These are phyloP conservation scores for Diutina scorzettiae DNA, from an alignment of 1,139 yeast species.

Conservation along the genomic window DNA sequence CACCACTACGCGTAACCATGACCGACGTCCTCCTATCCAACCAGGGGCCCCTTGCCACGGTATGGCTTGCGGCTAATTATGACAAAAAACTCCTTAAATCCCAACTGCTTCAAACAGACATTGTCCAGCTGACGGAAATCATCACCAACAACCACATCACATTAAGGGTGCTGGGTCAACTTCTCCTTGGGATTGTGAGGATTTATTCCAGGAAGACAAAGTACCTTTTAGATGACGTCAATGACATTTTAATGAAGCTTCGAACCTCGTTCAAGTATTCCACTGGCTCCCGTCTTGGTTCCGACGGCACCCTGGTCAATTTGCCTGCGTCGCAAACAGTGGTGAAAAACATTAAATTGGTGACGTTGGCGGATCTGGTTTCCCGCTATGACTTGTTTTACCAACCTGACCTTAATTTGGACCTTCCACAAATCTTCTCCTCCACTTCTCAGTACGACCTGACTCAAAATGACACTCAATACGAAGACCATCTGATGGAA, in stretches of 20 bases:
- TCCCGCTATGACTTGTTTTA: slow-evolving; percentile 65
- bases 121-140: slow-evolving; percentile 53
- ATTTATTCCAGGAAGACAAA: slow-evolving; percentile 83
- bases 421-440: slow-evolving; percentile 18
- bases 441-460: slow-evolving; percentile 6
- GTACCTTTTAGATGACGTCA: slow-evolving; percentile 74
- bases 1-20: neutral
- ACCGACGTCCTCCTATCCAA: neutral
- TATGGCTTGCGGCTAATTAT: slow-evolving; percentile 89
- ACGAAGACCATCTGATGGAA: slow-evolving; percentile 44
- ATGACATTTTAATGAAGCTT: slow-evolving; percentile 62
- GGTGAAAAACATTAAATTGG: slow-evolving; percentile 39
- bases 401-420: slow-evolving; percentile 52
- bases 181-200: slow-evolving; percentile 77
- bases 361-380: slow-evolving; percentile 64
- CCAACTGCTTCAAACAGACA: slow-evolving; percentile 63
- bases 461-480: slow-evolving; percentile 7
- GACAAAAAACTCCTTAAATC: slow-evolving; percentile 70
- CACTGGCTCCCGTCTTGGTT: slow-evolving; percentile 21
- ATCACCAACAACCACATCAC: slow-evolving; percentile 40
- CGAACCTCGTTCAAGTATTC: slow-evolving; percentile 54
- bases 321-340: slow-evolving; percentile 40
- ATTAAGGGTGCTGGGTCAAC: slow-evolving; percentile 76
- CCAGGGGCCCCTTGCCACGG: slow-evolving; percentile 79
- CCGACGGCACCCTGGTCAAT: slow-evolving; percentile 20